Percentiles rank a stretch among this genome's conserved stretches.
Evolutionary conservation across 2,329 filamentous ascomycete species (phyloP).

Genomic region (Hypomyces rosellus): DNA sequence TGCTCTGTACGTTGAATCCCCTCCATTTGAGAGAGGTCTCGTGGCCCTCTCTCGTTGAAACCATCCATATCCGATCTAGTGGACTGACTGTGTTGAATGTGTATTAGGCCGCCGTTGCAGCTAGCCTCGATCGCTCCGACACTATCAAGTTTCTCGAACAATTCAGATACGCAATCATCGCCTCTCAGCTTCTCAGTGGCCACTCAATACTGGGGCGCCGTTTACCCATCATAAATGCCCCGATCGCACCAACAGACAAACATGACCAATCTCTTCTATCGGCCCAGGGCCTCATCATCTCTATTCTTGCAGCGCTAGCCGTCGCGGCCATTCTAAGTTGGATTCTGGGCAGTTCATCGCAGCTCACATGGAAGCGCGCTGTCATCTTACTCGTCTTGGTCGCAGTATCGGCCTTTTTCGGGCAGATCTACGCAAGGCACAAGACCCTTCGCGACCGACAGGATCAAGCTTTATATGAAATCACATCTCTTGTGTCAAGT

Average conservation of each 20-base stretch:
- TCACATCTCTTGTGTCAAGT: slow-evolving; percentile 61
- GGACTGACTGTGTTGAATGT: neutral
- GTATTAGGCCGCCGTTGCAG: slow-evolving; percentile 59
- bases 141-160: slow-evolving; percentile 84
- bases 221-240: slow-evolving; percentile 17
- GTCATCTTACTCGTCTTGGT: slow-evolving; percentile 43
- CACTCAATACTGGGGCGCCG: slow-evolving; percentile 45
- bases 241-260: slow-evolving; percentile 8
- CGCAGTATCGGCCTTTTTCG: slow-evolving; percentile 46
- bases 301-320: slow-evolving; percentile 46
- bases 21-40: neutral
- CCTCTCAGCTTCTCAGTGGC: slow-evolving; percentile 78
- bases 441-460: slow-evolving; percentile 78
- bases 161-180: slow-evolving; percentile 88
- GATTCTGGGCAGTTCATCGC: slow-evolving; percentile 48
- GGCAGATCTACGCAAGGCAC: slow-evolving; percentile 67
- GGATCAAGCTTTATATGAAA: slow-evolving; percentile 64
- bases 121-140: slow-evolving; percentile 67
- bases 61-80: neutral
- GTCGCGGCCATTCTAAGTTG: slow-evolving; percentile 70
- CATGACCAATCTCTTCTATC: slow-evolving; percentile 29
- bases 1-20: slow-evolving; percentile 41
- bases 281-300: slow-evolving; percentile 44
- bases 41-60: neutral
- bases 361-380: slow-evolving; percentile 51